Conservation (phyloP, 208 protist genomes). For the Strigomonas culicis region DNA sequence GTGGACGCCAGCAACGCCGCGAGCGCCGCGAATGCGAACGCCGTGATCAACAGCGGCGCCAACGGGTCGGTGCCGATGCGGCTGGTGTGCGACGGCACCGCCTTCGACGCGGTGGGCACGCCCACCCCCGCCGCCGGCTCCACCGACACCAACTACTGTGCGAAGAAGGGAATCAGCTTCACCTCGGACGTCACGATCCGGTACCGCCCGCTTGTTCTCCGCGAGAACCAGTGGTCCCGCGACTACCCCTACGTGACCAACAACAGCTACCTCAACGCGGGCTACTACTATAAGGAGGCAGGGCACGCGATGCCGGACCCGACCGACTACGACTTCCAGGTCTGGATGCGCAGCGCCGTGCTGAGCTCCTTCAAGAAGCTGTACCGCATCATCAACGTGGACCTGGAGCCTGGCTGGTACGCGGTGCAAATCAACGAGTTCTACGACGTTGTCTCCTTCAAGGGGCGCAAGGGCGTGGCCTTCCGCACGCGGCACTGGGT, state of each 20-base stretch:
- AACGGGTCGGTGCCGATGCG: constrained; percentile 21
- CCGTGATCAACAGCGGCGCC: constrained; percentile 14
- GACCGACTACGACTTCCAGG: constrained; percentile 95
- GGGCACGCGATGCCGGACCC: constrained; percentile 79
- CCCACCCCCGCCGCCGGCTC: constrained; percentile 41
- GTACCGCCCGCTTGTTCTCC: constrained; percentile 59
- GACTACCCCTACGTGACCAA: constrained; percentile 59
- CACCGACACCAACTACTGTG: constrained; percentile 46
- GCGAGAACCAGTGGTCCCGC: constrained; percentile 55
- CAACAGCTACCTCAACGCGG: constrained; percentile 74
- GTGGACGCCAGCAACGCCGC: not conserved
- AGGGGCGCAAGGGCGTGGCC: constrained; percentile 93
- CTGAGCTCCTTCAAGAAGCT: constrained; percentile 96
- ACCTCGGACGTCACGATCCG: constrained; percentile 84
- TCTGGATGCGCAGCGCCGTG: constrained; percentile 96
- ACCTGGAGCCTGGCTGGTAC: constrained; percentile 62
- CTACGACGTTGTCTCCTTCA: constrained; percentile 92
- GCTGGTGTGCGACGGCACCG: constrained; percentile 71
- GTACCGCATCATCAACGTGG: constrained; percentile 88
- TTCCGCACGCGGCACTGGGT: constrained; percentile 80
- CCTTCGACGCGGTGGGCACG: constrained; percentile 47
- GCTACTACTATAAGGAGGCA: constrained; percentile 82
- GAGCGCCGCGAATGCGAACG: not conserved
- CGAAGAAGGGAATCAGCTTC: constrained; percentile 90
- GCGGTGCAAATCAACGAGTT: constrained; percentile 88